These are phyloP conservation scores for Acorus calamus DNA, from an alignment of 106 monocot genomes.

Conservation along the genomic window DNA sequence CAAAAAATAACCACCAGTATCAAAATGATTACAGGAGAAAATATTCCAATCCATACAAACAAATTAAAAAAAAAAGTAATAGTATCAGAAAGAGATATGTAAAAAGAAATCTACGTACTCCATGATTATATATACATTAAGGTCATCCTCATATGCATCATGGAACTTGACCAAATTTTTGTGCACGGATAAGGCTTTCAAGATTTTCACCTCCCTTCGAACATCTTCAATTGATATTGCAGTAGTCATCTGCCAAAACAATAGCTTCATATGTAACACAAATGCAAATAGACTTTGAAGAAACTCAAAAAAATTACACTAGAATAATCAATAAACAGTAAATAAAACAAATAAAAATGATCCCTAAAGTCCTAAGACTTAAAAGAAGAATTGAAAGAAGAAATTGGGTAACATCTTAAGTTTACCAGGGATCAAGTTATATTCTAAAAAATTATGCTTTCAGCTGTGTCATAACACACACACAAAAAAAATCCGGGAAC, in stretches of 20 bases:
- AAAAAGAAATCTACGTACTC: slow-evolving; percentile 38
- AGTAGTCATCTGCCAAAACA: slow-evolving; percentile 55
- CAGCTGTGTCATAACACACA: neutral
- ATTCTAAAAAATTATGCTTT: neutral
- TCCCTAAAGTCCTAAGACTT: neutral
- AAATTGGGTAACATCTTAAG: neutral
- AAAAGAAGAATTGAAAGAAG: slow-evolving; percentile 1
- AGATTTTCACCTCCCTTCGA: slow-evolving; percentile 70
- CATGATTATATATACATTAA: slow-evolving; percentile 74
- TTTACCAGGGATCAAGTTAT: neutral
- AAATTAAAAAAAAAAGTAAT: neutral
- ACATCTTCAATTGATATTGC: slow-evolving; percentile 86
- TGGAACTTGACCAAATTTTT: slow-evolving; percentile 57
- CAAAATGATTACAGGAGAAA: too few species aligned
- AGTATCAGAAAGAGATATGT: neutral
- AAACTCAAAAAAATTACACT: neutral
- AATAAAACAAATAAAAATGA: too few species aligned
- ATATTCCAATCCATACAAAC: too few species aligned
- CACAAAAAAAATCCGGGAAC: neutral
- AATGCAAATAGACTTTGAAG: too few species aligned
- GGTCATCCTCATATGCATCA: slow-evolving; percentile 68
- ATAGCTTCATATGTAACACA: neutral
- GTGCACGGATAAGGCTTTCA: slow-evolving; percentile 60
- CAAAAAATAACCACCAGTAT: too few species aligned
- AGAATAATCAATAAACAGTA: neutral